Percentiles rank a stretch among this genome's conserved stretches.
Evolutionary conservation across 2,329 filamentous ascomycete species (phyloP).

Genomic region (Volutella citrinella): DNA sequence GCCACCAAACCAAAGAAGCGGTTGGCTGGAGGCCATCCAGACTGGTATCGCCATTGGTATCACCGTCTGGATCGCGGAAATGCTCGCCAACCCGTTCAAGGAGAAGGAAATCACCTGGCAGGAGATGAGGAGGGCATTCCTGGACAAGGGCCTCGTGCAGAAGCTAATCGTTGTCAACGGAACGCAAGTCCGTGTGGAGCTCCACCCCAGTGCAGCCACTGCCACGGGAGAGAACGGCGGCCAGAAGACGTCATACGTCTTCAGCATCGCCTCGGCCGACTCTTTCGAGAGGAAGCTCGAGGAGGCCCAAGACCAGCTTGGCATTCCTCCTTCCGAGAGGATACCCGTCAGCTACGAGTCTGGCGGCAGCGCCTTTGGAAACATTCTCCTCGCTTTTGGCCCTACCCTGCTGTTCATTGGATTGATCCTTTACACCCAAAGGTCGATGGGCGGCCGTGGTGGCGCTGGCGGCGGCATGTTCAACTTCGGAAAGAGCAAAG

Average conservation of each 20-base stretch:
- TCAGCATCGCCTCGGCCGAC: conserved; percentile 92
- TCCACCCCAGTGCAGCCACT: conserved; percentile 65
- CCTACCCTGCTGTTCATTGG: conserved; percentile 86
- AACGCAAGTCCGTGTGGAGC: conserved; percentile 70
- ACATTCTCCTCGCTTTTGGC: conserved; percentile 72
- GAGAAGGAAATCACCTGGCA: conserved; percentile 91
- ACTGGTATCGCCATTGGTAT: conserved; percentile 46
- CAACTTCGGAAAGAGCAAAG: conserved; percentile 91
- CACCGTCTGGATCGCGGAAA: conserved; percentile 48
- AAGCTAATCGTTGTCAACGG: conserved; percentile 80
- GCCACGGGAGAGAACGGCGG: conserved; percentile 26
- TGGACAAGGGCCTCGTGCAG: conserved; percentile 94
- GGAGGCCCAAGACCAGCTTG: conserved; percentile 80
- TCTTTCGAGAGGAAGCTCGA: conserved; percentile 88
- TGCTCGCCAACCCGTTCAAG: conserved; percentile 39
- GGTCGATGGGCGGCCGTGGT: conserved; percentile 67
- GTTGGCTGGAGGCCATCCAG: conserved; percentile 33
- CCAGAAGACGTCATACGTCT: conserved; percentile 62
- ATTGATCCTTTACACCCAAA: conserved; percentile 74
- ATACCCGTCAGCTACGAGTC: conserved; percentile 88
- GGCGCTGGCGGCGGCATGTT: conserved; percentile 76
- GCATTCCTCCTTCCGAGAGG: conserved; percentile 80
- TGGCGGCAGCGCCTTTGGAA: conserved; percentile 73
- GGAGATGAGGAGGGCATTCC: conserved; percentile 87
- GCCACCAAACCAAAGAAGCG: conserved; percentile 30